Percentiles rank a stretch among this genome's conserved stretches.
phyloP scores from a whole-genome alignment of 371 early-diverging fungal genomes.

The Syncephalastrum racemosum region DNA sequence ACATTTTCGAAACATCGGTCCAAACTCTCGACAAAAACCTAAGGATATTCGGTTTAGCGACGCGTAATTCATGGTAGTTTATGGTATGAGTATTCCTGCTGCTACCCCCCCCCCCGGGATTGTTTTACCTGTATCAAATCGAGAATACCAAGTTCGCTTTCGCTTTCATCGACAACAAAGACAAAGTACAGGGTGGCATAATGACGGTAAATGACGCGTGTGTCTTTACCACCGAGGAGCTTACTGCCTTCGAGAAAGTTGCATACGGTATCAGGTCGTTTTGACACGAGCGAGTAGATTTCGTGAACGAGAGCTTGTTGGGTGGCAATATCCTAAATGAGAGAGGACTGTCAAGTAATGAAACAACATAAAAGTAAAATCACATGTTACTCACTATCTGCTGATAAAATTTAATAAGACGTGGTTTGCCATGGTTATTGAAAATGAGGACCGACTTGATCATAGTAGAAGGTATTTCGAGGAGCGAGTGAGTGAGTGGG shows the following conservation, averaged over 20 bases:
- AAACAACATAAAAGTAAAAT: no score
- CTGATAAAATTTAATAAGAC: conserved; percentile 90
- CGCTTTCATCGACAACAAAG: conserved; percentile 93
- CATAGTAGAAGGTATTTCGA: conserved; percentile 56
- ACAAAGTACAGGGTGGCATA: conserved; percentile 95
- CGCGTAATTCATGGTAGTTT: not conserved
- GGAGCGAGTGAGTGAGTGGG: no score
- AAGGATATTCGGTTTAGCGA: not conserved
- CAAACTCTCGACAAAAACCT: conserved; percentile 95
- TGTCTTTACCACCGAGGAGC: conserved; percentile 81
- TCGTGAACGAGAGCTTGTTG: conserved; percentile 85
- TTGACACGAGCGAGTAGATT: conserved; percentile 80
- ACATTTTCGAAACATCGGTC: conserved; percentile 94
- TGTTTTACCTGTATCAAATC: conserved; percentile 85
- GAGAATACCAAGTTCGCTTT: conserved; percentile 92
- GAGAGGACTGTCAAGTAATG: not conserved
- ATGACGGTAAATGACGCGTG: conserved; percentile 90
- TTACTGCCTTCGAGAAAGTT: conserved; percentile 91
- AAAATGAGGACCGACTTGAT: conserved; percentile 94
- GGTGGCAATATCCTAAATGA: conserved; percentile 69
- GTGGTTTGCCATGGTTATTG: conserved; percentile 95
- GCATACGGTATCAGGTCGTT: conserved; percentile 84
- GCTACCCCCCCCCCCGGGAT: not conserved
- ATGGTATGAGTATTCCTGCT: not conserved
- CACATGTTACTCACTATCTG: conserved; percentile 73